Percentiles rank a stretch among this genome's conserved stretches.
Conservation (phyloP, 116 monocot genomes). For the Trichopus zeylanicus region DNA sequence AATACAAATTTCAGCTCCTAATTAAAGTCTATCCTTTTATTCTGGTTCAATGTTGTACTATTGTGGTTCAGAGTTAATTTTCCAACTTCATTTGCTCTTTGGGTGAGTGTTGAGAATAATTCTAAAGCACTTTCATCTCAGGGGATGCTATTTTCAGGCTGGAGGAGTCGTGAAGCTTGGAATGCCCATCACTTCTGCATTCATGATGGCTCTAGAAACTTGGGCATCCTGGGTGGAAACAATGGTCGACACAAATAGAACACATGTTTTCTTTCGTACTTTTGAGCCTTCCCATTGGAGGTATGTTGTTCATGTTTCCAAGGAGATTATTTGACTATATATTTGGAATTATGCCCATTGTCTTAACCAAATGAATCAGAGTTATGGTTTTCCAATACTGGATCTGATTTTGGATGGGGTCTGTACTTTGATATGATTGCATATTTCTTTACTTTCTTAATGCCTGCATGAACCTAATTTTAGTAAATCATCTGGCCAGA, state of each 20-base stretch:
- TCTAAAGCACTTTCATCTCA: constrained; percentile 17
- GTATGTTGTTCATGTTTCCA: constrained; percentile 20
- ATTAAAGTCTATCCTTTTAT: not conserved
- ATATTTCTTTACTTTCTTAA: not conserved
- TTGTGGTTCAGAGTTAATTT: not conserved
- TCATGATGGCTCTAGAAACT: constrained; percentile 55
- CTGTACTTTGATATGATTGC: no score
- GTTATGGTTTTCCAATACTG: not conserved
- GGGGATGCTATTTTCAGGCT: constrained; percentile 96
- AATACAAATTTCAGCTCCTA: no score
- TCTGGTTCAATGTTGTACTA: not conserved
- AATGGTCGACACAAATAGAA: constrained; percentile 55
- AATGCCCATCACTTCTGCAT: constrained; percentile 64
- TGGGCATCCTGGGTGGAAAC: constrained; percentile 93
- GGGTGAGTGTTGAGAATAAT: not conserved
- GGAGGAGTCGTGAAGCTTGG: constrained; percentile 66
- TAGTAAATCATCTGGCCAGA: not conserved
- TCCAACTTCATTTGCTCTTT: not conserved
- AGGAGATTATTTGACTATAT: not conserved
- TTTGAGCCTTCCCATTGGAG: constrained; percentile 98
- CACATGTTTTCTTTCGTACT: constrained; percentile 87
- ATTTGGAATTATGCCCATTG: not conserved
- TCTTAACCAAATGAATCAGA: not conserved
- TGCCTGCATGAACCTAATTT: not conserved
- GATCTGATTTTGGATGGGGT: not conserved